Conservation (phyloP, 2,329 filamentous ascomycete species). For the Pseudogymnoascus sp. region DNA sequence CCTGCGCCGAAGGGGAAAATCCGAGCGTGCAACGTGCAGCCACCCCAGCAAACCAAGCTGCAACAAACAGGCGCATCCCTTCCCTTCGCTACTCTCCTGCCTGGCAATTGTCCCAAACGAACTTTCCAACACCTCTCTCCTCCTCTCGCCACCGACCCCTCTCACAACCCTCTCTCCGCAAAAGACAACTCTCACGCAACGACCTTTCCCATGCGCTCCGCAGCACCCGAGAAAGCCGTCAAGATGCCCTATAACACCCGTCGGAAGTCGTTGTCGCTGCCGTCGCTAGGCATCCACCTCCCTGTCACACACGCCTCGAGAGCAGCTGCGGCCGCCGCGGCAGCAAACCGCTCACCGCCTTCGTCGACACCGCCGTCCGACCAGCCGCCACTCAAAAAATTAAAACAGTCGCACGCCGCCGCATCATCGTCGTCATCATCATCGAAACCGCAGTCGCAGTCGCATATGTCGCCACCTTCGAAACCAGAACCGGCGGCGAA, state of each 20-base stretch:
- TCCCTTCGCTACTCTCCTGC: neutral
- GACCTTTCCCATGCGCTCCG: conserved; percentile 1
- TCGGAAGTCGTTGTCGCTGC: conserved; percentile 88
- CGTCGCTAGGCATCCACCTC: conserved; percentile 85
- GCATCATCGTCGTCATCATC: conserved; percentile 30
- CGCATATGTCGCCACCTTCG: conserved; percentile 30
- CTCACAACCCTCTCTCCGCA: neutral
- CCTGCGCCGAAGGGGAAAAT: conserved; percentile 7
- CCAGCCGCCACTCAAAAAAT: conserved; percentile 51
- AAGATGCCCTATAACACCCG: conserved; percentile 94
- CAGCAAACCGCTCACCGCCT: conserved; percentile 26
- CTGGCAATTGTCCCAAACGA: conserved; percentile 1
- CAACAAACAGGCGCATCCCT: conserved; percentile 4
- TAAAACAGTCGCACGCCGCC: conserved; percentile 67
- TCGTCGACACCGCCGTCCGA: conserved; percentile 24
- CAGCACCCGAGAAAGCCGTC: conserved; percentile 10
- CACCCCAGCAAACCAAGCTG: conserved; percentile 5
- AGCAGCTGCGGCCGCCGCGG: conserved; percentile 32
- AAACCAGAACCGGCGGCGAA: conserved; percentile 23
- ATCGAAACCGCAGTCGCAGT: conserved; percentile 36
- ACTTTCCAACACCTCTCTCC: neutral
- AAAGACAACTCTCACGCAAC: neutral
- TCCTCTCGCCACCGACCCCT: neutral
- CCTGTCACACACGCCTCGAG: conserved; percentile 57
- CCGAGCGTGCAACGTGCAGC: conserved; percentile 6